Evolutionary conservation across 1,284 basidiomycete genomes (phyloP).

Genomic region (Clitocybe nebularis): DNA sequence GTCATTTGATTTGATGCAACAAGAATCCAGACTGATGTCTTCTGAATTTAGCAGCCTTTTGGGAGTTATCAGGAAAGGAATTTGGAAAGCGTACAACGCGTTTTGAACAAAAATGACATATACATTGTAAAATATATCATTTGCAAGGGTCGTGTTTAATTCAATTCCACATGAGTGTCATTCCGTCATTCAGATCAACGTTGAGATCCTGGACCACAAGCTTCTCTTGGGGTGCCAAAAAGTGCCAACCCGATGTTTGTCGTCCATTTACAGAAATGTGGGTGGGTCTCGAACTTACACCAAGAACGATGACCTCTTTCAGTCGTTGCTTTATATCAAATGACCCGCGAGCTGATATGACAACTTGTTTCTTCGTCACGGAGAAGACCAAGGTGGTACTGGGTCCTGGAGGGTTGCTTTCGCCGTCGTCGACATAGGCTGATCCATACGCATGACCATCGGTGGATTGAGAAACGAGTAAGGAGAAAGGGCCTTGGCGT

Average conservation of each 20-base stretch:
- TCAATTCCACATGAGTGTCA: slow-evolving; percentile 23
- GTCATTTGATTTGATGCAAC: no score
- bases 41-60: no score
- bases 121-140: no score
- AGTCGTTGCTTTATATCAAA: slow-evolving; percentile 42
- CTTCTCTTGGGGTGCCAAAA: slow-evolving; percentile 26
- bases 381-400: slow-evolving; percentile 42
- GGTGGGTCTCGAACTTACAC: slow-evolving; percentile 32
- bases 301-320: slow-evolving; percentile 45
- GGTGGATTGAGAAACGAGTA: slow-evolving; percentile 50
- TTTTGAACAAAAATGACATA: no score
- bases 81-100: no score
- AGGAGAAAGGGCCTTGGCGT: slow-evolving; percentile 45
- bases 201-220: slow-evolving; percentile 27
- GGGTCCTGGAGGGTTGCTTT: slow-evolving; percentile 48
- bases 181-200: slow-evolving; percentile 30
- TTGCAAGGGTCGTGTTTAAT: no score
- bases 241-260: slow-evolving; percentile 29
- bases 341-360: slow-evolving; percentile 35
- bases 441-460: slow-evolving; percentile 48
- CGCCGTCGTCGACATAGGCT: slow-evolving; percentile 65
- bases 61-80: no score
- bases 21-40: no score
- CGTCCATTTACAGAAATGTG: slow-evolving; percentile 30
- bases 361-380: slow-evolving; percentile 28